A percentile compares a stretch with the other conserved stretches of the same genome.
phyloP scores from a whole-genome alignment of 805 yeast species.

The Candida insectorum region DNA sequence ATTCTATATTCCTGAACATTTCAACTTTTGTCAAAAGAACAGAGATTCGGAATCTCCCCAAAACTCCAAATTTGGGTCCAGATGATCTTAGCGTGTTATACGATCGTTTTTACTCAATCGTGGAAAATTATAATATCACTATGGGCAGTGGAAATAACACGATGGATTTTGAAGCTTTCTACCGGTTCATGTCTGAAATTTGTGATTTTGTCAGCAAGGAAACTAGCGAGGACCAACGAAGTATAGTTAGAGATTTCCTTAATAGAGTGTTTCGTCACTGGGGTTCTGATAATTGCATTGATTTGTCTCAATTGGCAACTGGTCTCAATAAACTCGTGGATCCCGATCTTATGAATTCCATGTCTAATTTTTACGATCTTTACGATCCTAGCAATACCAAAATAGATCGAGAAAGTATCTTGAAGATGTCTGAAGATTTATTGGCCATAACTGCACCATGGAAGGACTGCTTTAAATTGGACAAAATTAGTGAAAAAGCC shows the following conservation, averaged over 20 bases:
- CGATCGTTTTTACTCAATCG: slow-evolving; percentile 77
- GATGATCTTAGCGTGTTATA: slow-evolving; percentile 69
- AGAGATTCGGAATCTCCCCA: slow-evolving; percentile 82
- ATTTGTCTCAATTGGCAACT: slow-evolving; percentile 63
- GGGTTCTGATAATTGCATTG: slow-evolving; percentile 52
- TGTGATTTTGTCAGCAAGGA: slow-evolving; percentile 63
- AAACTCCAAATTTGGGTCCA: slow-evolving; percentile 55
- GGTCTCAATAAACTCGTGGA: slow-evolving; percentile 73
- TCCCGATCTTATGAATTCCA: slow-evolving; percentile 71
- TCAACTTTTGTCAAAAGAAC: slow-evolving; percentile 90
- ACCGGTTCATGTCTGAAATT: slow-evolving; percentile 70
- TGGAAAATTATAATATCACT: slow-evolving; percentile 59
- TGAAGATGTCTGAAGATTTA: slow-evolving; percentile 84
- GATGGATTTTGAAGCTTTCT: slow-evolving; percentile 73
- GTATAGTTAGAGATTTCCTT: slow-evolving; percentile 27
- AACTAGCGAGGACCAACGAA: slow-evolving; percentile 11
- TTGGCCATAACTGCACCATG: slow-evolving; percentile 80
- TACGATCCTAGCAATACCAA: slow-evolving; percentile 55
- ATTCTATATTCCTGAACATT: slow-evolving; percentile 77
- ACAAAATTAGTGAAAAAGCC: slow-evolving; percentile 56
- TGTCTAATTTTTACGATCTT: slow-evolving; percentile 74
- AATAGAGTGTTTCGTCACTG: slow-evolving; percentile 65
- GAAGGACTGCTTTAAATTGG: slow-evolving; percentile 69
- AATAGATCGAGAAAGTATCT: slow-evolving; percentile 73
- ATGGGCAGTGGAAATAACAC: slow-evolving; percentile 51